Evolutionary conservation across 2,329 filamentous ascomycete species (phyloP).

Genomic region (Ophiocordyceps polyrhachis-furcata): DNA sequence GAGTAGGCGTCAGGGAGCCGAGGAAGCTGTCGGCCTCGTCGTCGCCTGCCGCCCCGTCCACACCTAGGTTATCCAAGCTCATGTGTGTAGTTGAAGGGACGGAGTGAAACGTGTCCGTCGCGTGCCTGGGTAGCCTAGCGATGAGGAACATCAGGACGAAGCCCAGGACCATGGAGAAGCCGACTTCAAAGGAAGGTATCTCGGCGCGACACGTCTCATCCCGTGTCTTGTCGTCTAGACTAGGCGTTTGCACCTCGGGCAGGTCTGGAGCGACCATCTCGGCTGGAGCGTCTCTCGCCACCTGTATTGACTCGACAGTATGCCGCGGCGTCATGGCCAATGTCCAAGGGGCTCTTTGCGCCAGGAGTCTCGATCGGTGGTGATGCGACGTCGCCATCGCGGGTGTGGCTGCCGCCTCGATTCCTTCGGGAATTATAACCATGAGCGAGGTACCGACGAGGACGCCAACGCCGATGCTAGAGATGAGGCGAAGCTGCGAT

Average conservation of each 20-base stretch:
- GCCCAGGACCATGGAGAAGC: constrained; percentile 67
- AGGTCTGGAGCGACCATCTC: background rate
- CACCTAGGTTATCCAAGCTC: constrained; percentile 63
- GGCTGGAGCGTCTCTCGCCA: background rate
- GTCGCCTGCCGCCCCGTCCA: constrained; percentile 28
- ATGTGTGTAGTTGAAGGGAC: constrained; percentile 63
- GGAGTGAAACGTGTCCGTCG: constrained; percentile 43
- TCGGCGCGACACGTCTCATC: constrained; percentile 13
- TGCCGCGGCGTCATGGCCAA: constrained; percentile 9
- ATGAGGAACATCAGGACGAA: constrained; percentile 97
- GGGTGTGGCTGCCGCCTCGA: constrained; percentile 66
- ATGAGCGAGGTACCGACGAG: constrained; percentile 89
- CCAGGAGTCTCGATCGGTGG: constrained; percentile 15
- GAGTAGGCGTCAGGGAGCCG: constrained; percentile 36
- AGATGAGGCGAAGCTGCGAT: constrained; percentile 74
- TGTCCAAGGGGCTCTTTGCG: constrained; percentile 14
- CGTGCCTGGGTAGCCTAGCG: constrained; percentile 64
- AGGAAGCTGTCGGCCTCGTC: constrained; percentile 40
- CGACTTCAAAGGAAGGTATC: constrained; percentile 58
- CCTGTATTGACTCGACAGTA: constrained; percentile 6
- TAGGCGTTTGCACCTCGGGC: constrained; percentile 1
- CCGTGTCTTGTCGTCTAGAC: constrained; percentile 14
- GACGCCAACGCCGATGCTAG: constrained; percentile 82
- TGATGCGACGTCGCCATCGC: constrained; percentile 17
- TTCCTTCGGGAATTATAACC: constrained; percentile 92